phyloP scores from a whole-genome alignment of 169 alveolate genomes.

The Blepharisma undulans region DNA sequence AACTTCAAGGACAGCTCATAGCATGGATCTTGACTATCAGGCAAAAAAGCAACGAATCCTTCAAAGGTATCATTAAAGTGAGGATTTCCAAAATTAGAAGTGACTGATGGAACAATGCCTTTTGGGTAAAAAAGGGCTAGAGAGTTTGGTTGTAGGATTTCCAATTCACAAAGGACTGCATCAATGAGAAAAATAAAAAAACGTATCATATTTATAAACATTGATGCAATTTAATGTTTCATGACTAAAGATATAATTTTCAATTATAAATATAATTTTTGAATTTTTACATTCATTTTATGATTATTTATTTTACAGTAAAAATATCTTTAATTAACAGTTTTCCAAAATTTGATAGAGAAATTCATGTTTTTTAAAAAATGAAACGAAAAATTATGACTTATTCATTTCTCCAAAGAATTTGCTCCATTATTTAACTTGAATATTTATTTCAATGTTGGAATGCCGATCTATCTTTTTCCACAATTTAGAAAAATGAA shows the following conservation, averaged over 20 bases:
- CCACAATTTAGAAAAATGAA: background rate
- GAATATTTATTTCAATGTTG: background rate
- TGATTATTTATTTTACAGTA: background rate
- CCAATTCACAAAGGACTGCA: background rate
- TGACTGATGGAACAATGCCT: background rate
- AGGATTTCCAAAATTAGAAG: background rate
- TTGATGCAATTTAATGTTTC: background rate
- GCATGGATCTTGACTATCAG: background rate
- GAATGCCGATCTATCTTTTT: background rate
- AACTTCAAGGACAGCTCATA: background rate
- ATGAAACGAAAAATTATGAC: background rate
- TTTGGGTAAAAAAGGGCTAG: background rate
- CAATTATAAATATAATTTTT: background rate
- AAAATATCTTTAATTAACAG: background rate
- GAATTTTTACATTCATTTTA: too few species aligned
- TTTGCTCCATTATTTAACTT: background rate
- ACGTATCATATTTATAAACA: background rate
- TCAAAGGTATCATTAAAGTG: background rate
- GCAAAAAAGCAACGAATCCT: background rate
- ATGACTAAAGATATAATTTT: background rate
- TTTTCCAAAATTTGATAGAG: background rate
- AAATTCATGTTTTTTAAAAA: background rate
- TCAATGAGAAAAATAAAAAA: background rate
- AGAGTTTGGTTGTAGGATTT: background rate
- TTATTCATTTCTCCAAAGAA: background rate